phyloP scores from a whole-genome alignment of 225 moss, liverwort and hornwort species.

The Sphagnum tenellum region DNA sequence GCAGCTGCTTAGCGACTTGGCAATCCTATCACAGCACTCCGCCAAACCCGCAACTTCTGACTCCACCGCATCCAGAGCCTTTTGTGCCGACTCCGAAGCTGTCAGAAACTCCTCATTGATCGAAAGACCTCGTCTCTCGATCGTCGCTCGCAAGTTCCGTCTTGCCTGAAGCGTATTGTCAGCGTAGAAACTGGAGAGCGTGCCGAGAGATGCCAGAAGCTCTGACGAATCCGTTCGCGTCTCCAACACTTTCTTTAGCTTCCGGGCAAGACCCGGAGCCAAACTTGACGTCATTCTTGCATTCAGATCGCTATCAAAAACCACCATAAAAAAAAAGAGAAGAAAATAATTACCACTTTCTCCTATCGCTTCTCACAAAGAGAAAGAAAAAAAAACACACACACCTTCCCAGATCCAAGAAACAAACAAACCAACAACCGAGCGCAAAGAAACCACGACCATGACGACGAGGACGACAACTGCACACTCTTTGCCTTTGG shows the following conservation, averaged over 20 bases:
- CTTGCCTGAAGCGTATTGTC: constrained; percentile 73
- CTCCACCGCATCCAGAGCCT: constrained; percentile 91
- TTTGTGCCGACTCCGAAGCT: constrained; percentile 91
- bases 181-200: constrained; percentile 61
- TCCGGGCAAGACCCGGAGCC: constrained; percentile 89
- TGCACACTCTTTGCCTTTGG: no score
- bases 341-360: no score
- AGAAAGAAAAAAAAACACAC: no score
- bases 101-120: constrained; percentile 94
- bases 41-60: constrained; percentile 82
- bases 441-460: no score
- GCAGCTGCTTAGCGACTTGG: constrained; percentile 91
- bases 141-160: constrained; percentile 71
- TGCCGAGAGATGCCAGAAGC: constrained; percentile 69
- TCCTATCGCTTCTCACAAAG: no score
- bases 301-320: no score
- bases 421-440: no score
- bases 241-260: constrained; percentile 95
- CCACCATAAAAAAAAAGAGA: no score
- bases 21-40: constrained; percentile 98
- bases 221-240: constrained; percentile 90
- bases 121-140: constrained; percentile 85
- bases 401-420: no score
- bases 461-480: no score
- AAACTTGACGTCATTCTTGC: constrained; percentile 40